Evolutionary conservation across 228 moss, liverwort and hornwort species (phyloP).

Genomic region (Sphagnum magellanicum): DNA sequence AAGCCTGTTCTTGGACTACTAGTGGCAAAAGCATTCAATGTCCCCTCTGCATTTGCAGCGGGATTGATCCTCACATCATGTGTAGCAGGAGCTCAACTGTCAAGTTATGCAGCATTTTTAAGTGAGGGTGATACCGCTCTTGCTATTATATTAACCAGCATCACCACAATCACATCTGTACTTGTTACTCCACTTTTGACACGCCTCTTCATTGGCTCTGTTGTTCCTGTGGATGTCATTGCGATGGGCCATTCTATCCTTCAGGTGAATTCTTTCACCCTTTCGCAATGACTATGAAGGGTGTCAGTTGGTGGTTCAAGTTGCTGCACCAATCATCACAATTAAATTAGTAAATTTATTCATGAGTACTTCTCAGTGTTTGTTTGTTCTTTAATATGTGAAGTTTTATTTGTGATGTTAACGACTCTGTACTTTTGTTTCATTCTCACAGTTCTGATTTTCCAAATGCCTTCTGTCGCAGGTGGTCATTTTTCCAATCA

Average conservation of each 20-base stretch:
- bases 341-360: no score
- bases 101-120: slow-evolving; percentile 90
- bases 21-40: slow-evolving; percentile 65
- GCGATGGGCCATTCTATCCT: slow-evolving; percentile 91
- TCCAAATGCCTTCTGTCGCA: slow-evolving; percentile 15
- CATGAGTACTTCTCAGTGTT: no score
- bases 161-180: slow-evolving; percentile 89
- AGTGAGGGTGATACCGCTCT: slow-evolving; percentile 95
- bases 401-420: no score
- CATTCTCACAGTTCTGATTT: no score
- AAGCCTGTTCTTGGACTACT: slow-evolving; percentile 79
- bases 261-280: slow-evolving; percentile 36
- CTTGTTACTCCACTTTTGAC: slow-evolving; percentile 82
- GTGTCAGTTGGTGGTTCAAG: no score
- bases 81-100: slow-evolving; percentile 95
- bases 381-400: no score
- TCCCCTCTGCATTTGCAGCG: slow-evolving; percentile 68
- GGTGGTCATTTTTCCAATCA: slow-evolving; percentile 92
- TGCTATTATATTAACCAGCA: slow-evolving; percentile 86
- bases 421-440: no score
- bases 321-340: no score
- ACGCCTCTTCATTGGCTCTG: slow-evolving; percentile 71
- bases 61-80: slow-evolving; percentile 92
- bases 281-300: no score
- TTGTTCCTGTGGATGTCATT: slow-evolving; percentile 82